These are phyloP conservation scores for Myrica gale DNA, from an alignment of 306 rosid genomes.

Conservation along the genomic window DNA sequence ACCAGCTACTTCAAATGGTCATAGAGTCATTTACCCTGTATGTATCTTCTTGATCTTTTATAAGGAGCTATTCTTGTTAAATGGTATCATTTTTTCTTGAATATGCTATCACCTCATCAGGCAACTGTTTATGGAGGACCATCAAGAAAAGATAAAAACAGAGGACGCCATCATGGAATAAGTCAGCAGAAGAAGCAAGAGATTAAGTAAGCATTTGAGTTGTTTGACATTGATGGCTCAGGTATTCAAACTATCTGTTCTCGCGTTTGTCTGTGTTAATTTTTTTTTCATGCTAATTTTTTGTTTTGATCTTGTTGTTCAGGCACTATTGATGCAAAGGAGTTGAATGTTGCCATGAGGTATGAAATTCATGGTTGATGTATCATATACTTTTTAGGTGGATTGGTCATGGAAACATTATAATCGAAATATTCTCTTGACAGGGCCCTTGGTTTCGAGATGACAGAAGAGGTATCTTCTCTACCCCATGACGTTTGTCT, in stretches of 20 bases:
- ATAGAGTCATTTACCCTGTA: too few relatives aligned
- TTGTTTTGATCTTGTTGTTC: too few relatives aligned
- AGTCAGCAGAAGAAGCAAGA: slow-evolving; percentile 69
- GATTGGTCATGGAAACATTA: slow-evolving; percentile 4
- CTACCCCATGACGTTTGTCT: not conserved
- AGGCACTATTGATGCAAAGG: slow-evolving; percentile 81
- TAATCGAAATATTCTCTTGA: slow-evolving; percentile 30
- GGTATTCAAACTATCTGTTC: slow-evolving; percentile 30
- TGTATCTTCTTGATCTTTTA: too few relatives aligned
- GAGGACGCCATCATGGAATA: slow-evolving; percentile 56
- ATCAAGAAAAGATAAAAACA: slow-evolving; percentile 61
- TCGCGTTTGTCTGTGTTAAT: too few relatives aligned
- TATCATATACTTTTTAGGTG: slow-evolving; percentile 5
- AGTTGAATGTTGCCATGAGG: slow-evolving; percentile 96
- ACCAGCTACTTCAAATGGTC: too few relatives aligned
- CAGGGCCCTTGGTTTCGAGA: slow-evolving; percentile 99
- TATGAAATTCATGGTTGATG: slow-evolving; percentile 29
- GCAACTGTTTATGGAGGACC: too few relatives aligned
- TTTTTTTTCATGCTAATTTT: too few relatives aligned
- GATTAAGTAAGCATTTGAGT: slow-evolving; percentile 87
- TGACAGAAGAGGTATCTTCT: slow-evolving; percentile 67
- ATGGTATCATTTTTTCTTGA: too few relatives aligned
- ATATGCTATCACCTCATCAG: too few relatives aligned
- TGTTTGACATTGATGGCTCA: slow-evolving; percentile 92
- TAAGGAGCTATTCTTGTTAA: too few relatives aligned